Evolutionary conservation across 495 filamentous ascomycete genomes (phyloP), one percentile per base, ranked within the genome.

Genomic region (Lasiosphaeria hispida): DNA sequence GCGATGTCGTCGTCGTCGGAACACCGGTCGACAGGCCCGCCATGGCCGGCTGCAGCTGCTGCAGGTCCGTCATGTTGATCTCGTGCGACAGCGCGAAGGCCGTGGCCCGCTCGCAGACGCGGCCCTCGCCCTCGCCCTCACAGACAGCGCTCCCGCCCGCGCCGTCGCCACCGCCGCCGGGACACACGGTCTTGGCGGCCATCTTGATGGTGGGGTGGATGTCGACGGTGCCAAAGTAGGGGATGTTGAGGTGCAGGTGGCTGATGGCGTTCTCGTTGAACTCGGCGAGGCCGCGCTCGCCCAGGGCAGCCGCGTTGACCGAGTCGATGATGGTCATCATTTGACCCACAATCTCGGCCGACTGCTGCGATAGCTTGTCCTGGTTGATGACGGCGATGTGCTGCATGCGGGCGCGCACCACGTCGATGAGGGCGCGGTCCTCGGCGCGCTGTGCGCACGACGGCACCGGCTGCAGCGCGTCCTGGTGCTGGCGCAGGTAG

Each of bases 151-250:
- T n/a, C n/a, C n/a, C n/a, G n/a, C n/a, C n/a, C n/a, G n/a, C n/a
- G n/a, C n/a, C n/a, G n/a, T n/a, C 34, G 38, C 44, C 10, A 11
- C 41, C 14, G 34, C 19, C 9, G 8, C 14, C 49, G 9, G 18
- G 35, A 13, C 13, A 38, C n/a, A 34, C 49, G 14, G 13, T 36
- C 15, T 52, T 38, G 8, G 40, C 55, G 34, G 49, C 40, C 18
- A 38, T 11, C 47, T 51, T 48, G 50, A 60, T 48, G 14, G 57
- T 57, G 10, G 72, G 69, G 41, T 74, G 69, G 47, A 84, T 77
- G 35, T 69, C 74, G 47, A 80, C 69, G 2, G 73, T 77, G 18
- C 76, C 77, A 6, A 79, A 66, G 37, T 77, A 77, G 13, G 77
- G 77, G 41, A 80, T 76, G 19, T 75, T 72, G 8, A 80, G 69